Evolutionary conservation across 2,329 filamentous ascomycete genomes (phyloP).

Genomic region (Aspergillus fructus): DNA sequence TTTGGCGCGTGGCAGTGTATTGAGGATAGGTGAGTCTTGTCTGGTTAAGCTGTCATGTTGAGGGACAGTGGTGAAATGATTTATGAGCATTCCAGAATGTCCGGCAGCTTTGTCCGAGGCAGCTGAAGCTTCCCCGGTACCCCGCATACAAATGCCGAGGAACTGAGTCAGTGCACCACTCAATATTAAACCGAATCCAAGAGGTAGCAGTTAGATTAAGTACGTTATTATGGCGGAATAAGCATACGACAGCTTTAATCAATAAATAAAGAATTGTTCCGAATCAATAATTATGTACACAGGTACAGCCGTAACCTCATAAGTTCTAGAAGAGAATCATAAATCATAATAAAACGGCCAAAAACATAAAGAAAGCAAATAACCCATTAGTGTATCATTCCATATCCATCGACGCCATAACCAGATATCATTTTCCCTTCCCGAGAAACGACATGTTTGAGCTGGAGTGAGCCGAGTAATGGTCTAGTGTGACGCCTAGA

Average conservation of each 20-base stretch:
- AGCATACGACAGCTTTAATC: too few relatives aligned
- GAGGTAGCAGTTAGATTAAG: too few relatives aligned
- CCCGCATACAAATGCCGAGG: neutral
- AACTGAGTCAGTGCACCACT: neutral
- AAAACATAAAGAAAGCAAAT: conserved; percentile 2
- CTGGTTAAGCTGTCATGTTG: neutral
- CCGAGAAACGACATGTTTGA: neutral
- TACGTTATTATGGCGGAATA: too few relatives aligned
- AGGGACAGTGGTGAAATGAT: too few relatives aligned
- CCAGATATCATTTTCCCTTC: neutral
- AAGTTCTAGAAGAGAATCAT: conserved; percentile 21
- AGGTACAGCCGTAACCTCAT: conserved; percentile 20
- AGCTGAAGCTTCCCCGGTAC: neutral
- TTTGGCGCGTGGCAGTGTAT: neutral
- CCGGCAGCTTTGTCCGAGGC: neutral
- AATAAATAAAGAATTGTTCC: too few relatives aligned
- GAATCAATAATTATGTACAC: conserved; percentile 1
- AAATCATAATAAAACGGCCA: conserved; percentile 13
- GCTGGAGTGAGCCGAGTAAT: conserved; percentile 6
- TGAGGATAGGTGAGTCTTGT: neutral
- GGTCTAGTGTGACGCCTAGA: conserved; percentile 43
- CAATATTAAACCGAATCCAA: too few relatives aligned
- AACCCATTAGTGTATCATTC: conserved; percentile 5
- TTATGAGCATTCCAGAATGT: too few relatives aligned
- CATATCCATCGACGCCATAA: neutral